Evolutionary conservation across 768 basidiomycete genomes (phyloP), one percentile per base, ranked within the genome.

Genomic region (Tulasnella sp.): DNA sequence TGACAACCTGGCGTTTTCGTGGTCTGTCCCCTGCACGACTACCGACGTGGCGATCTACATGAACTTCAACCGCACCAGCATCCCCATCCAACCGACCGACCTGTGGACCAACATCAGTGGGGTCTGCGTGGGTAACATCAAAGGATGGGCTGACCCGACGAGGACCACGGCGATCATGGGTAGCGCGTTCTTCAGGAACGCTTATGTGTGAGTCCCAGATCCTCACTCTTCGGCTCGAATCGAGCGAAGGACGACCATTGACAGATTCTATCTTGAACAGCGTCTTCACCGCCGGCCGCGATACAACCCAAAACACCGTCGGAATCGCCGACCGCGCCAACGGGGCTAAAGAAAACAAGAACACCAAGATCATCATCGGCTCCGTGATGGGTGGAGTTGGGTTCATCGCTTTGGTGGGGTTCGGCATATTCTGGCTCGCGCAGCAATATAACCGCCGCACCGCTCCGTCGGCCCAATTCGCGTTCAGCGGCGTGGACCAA

Each of bases 321-420:
- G 79, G 79, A n/a, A 31, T 80, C 72, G 79, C 72, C 41, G 44
- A 7, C 12, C 79, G 79, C 34, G 42, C 46, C 34, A 28, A 31
- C 0, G 22, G 11, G 9, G 58, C 42, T 6, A 60, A 54, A 20
- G 64, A 46, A 28, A 74, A 54, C 22, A 14, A 24, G 16, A 76
- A 76, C 50, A 76, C 48, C 42, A 64, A 76, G n/a, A n/a, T 74
- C n/a, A 81, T 82, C 34, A 75, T 77, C 41, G 81, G 81, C 8
- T 50, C 64, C 37, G 81, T 82, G 37, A 37, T 82, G 2, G 81
- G 81, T 50, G 81, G 81, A 50, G 34, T 81, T 12, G 80, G 46
- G 28, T 72, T 72, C 54, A 75, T 82, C 28, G 44, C 60, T 1
- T 8, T 76, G 3, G 7, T 82, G 4, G 81, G 34, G 3, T 28